Base-by-base conservation (phyloP, 106 monocot species). In the Acanthochlamys bracteata region DNA sequence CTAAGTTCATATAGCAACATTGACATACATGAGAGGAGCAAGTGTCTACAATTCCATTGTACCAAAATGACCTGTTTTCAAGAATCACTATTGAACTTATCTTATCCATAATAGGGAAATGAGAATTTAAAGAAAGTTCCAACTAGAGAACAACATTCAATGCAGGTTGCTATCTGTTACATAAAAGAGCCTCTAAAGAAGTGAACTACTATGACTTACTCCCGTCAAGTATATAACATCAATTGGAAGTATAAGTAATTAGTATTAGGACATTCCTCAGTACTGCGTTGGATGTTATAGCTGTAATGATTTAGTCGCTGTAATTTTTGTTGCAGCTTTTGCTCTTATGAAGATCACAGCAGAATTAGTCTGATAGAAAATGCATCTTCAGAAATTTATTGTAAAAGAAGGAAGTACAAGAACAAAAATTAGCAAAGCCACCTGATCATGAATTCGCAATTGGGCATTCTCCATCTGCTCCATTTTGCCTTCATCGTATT, bases 401-500 rank as follows among this genome's bases (percentile, higher is more conserved):
- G n/a, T 20, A 55, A 55, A 21, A 55, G 10, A 55, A 20, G 55
- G 4, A 55, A 55, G 33, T 55, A 20, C 3, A 55, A 55, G 17
- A 20, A 55, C 55, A 55, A 15, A 4, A 19, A 20, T 20, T 22
- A 0, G 27, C 20, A 23, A 41, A 25, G 42, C 47, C 75, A 93
- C 92, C 92, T 88, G 63, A 67, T 93, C 77, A 69, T 78, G 88
- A 58, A 93, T 84, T 15, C 69, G 82, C 42, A 69, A 57, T 49
- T 82, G 84, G 55, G 76, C 77, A 61, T 75, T 80, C 47, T 73
- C 69, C 63, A 93, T 64, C 51, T 88, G 76, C 73, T 88, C 84
- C 43, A 88, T 61, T 75, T 93, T 76, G 12, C 46, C 74, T 76
- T 93, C 92, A 58, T 93, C 88, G 72, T 72, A 93, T 54, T 88